phyloP scores from a whole-genome alignment of 495 filamentous ascomycete species.

The Hypoxylon crocopeplum region DNA sequence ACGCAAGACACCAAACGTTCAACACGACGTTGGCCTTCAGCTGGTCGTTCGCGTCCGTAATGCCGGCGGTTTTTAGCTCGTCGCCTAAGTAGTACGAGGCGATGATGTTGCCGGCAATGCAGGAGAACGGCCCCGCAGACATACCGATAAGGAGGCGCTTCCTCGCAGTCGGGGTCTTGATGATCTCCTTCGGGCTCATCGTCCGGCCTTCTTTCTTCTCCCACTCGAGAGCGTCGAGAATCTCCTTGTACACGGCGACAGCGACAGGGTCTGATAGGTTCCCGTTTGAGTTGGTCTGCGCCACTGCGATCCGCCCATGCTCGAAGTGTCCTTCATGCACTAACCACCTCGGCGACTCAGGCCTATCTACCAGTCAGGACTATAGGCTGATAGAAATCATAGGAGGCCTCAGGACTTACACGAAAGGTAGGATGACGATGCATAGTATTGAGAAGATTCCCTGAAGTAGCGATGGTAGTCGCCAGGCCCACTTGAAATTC shows the following conservation, averaged over 20 bases:
- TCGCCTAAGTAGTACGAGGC: constrained; percentile 56
- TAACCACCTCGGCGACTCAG: constrained; percentile 61
- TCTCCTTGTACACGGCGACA: constrained; percentile 52
- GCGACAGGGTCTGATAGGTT: constrained; percentile 49
- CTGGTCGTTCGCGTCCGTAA: constrained; percentile 49
- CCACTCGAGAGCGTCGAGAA: constrained; percentile 51
- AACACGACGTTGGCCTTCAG: constrained; percentile 56
- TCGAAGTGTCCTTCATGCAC: constrained; percentile 49
- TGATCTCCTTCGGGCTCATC: constrained; percentile 50
- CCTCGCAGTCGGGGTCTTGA: constrained; percentile 50
- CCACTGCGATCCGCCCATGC: constrained; percentile 44
- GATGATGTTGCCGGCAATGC: constrained; percentile 59
- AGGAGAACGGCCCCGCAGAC: constrained; percentile 52
- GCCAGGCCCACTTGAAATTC: constrained; percentile 54
- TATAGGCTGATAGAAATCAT: not conserved
- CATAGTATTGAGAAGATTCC: constrained; percentile 60
- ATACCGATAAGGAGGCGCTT: constrained; percentile 56
- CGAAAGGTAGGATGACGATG: constrained; percentile 59
- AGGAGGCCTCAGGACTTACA: constrained; percentile 33
- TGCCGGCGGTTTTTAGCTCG: constrained; percentile 56
- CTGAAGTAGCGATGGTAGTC: constrained; percentile 62
- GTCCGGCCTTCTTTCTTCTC: constrained; percentile 52
- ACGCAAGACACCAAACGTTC: constrained; percentile 51
- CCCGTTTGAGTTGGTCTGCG: constrained; percentile 56
- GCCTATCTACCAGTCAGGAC: constrained; percentile 36